Conservation (phyloP, 2,329 filamentous ascomycete species). For the Aspergillus amoenus region DNA sequence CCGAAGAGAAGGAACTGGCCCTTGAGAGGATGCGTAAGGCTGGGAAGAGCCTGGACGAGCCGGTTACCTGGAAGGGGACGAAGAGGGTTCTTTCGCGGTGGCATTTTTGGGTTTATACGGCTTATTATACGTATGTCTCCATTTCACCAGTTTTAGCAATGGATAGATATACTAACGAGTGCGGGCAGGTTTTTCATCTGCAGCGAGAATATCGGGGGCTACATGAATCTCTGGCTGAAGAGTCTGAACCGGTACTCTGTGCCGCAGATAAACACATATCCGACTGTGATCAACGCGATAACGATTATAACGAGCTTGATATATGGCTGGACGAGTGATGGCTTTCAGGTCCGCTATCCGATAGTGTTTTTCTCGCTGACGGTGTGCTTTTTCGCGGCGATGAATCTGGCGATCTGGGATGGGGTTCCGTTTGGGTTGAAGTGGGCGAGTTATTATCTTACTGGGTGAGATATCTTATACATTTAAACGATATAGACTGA, state of each 20-base stretch:
- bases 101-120: slow-evolving; percentile 1
- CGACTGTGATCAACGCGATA: not conserved
- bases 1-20: not conserved
- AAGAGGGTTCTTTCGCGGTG: not conserved
- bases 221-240: slow-evolving; percentile 4
- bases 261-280: not conserved
- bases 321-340: slow-evolving; percentile 2
- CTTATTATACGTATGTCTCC: not conserved
- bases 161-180: not conserved
- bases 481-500: no score
- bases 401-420: slow-evolving; percentile 4
- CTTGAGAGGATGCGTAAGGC: not conserved
- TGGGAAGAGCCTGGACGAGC: not conserved
- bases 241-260: not conserved
- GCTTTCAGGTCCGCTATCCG: not conserved
- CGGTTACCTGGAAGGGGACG: not conserved
- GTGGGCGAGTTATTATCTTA: slow-evolving; percentile 4
- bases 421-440: not conserved
- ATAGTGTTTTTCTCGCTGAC: slow-evolving; percentile 2
- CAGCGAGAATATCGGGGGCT: slow-evolving; percentile 2
- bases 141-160: no score
- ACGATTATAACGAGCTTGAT: not conserved
- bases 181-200: not conserved
- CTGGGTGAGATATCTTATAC: not conserved
- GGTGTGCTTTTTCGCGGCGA: slow-evolving; percentile 5